A percentile compares a stretch with the other conserved stretches of the same genome.
These are phyloP conservation scores for Gloeostereum incarnatum DNA, from an alignment of 768 basidiomycete species.

Conservation along the genomic window DNA sequence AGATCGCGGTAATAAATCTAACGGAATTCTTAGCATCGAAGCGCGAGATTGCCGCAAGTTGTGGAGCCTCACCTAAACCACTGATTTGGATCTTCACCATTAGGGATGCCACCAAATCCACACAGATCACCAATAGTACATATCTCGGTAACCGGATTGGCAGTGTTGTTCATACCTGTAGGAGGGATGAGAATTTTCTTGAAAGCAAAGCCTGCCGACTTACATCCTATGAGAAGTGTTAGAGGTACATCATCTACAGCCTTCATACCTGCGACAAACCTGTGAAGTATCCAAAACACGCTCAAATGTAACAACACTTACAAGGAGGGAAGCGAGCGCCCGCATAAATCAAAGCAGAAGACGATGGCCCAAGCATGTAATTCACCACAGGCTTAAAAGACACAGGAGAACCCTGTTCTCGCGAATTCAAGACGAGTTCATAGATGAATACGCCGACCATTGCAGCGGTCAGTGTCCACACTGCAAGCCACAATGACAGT, in stretches of 20 bases:
- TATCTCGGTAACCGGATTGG: slow-evolving; percentile 58
- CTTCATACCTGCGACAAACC: slow-evolving; percentile 59
- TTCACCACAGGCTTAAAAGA: slow-evolving; percentile 87
- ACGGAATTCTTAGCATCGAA: slow-evolving; percentile 1
- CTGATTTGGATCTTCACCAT: slow-evolving; percentile 31
- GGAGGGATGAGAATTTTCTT: slow-evolving; percentile 4
- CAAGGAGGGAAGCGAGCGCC: slow-evolving; percentile 85
- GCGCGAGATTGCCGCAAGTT: background rate
- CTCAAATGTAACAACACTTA: background rate
- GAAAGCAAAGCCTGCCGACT: slow-evolving; percentile 12
- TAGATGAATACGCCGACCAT: slow-evolving; percentile 79
- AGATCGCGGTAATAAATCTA: slow-evolving; percentile 83
- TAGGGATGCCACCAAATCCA: slow-evolving; percentile 68
- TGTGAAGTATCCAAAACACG: background rate
- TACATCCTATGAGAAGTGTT: slow-evolving; percentile 51
- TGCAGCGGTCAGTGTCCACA: slow-evolving; percentile 50
- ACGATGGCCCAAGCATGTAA: slow-evolving; percentile 86
- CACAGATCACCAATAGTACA: slow-evolving; percentile 82
- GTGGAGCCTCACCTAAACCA: slow-evolving; percentile 41
- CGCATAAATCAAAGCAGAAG: slow-evolving; percentile 72
- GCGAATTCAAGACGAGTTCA: slow-evolving; percentile 68
- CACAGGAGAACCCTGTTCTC: slow-evolving; percentile 65
- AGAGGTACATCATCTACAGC: slow-evolving; percentile 44
- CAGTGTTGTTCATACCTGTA: slow-evolving; percentile 80
- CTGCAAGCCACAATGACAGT: slow-evolving; percentile 25